Evolutionary conservation across 1,139 yeast genomes (phyloP).

Genomic region (Scheffersomyces lignicola): DNA sequence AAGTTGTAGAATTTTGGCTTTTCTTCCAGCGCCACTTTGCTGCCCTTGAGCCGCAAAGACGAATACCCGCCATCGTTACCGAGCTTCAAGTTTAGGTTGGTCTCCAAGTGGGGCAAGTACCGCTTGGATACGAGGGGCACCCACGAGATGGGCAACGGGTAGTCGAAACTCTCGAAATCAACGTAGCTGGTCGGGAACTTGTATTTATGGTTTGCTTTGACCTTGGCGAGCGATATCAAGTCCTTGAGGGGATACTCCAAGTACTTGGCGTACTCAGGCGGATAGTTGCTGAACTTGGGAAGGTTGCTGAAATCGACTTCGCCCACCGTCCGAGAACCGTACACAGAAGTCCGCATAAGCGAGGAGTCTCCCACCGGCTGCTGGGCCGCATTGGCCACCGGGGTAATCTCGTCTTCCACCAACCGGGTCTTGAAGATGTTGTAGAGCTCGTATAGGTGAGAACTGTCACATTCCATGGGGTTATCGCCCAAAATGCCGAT

Average conservation of each 20-base stretch:
- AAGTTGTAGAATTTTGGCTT: conserved; percentile 30
- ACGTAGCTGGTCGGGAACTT: conserved; percentile 28
- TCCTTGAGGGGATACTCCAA: conserved; percentile 26
- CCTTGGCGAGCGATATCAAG: conserved; percentile 22
- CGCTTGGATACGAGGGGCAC: conserved; percentile 32
- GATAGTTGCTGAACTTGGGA: conserved; percentile 9
- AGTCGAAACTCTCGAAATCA: conserved; percentile 24
- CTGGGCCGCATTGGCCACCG: conserved; percentile 5
- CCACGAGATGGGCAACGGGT: conserved; percentile 44
- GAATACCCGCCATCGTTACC: conserved; percentile 31
- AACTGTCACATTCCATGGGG: conserved; percentile 29
- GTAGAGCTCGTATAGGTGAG: conserved; percentile 33
- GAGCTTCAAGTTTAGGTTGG: conserved; percentile 23
- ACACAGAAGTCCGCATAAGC: conserved; percentile 11
- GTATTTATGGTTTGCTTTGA: conserved; percentile 22
- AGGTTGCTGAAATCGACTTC: conserved; percentile 20
- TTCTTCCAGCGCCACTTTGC: conserved; percentile 1
- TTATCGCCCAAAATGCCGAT: conserved; percentile 39
- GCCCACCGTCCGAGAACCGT: conserved; percentile 20
- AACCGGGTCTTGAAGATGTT: conserved; percentile 33
- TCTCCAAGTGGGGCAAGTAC: conserved; percentile 22
- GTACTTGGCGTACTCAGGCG: conserved; percentile 23
- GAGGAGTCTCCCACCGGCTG: conserved; percentile 5
- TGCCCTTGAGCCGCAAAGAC: conserved; percentile 16
- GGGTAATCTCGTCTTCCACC: conserved; percentile 11